phyloP scores from a whole-genome alignment of 192 early-diverging fungal species.

The Glomus cerebriforme region DNA sequence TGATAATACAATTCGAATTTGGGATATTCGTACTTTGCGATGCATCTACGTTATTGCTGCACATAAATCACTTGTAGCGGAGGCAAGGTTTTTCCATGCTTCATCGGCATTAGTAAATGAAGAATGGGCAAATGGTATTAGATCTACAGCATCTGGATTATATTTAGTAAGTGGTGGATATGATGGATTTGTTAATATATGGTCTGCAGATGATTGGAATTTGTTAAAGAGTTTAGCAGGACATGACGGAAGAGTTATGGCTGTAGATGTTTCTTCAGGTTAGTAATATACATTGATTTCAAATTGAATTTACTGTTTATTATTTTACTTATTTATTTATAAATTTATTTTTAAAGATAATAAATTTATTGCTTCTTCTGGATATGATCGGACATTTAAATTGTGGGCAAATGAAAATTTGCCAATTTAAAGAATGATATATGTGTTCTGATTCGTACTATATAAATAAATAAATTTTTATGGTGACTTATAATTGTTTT shows the following conservation, averaged over 20 bases:
- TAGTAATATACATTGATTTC: conserved; percentile 26
- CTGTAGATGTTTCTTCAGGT: conserved; percentile 76
- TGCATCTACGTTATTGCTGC: conserved; percentile 85
- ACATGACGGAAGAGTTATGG: conserved; percentile 88
- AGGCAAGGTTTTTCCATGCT: conserved; percentile 68
- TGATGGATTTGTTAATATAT: conserved; percentile 92
- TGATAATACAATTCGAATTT: conserved; percentile 90
- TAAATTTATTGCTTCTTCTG: conserved; percentile 80
- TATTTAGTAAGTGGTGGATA: conserved; percentile 82
- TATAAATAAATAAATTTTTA: no score
- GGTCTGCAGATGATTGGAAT: conserved; percentile 93
- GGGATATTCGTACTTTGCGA: conserved; percentile 84
- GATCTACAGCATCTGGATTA: conserved; percentile 58
- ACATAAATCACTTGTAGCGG: conserved; percentile 87
- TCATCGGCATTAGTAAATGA: conserved; percentile 37
- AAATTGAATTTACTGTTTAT: conserved; percentile 16
- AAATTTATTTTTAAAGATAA: conserved; percentile 57
- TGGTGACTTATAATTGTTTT: no score
- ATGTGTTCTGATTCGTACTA: no score
- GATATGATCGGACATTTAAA: conserved; percentile 96
- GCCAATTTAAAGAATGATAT: background rate
- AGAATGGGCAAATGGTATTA: conserved; percentile 32
- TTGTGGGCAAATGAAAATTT: conserved; percentile 43
- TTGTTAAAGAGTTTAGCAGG: conserved; percentile 85
- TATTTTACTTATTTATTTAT: background rate